Base-by-base conservation (phyloP, 108 stramenopile genomes). In the Nitzschia sp. region DNA sequence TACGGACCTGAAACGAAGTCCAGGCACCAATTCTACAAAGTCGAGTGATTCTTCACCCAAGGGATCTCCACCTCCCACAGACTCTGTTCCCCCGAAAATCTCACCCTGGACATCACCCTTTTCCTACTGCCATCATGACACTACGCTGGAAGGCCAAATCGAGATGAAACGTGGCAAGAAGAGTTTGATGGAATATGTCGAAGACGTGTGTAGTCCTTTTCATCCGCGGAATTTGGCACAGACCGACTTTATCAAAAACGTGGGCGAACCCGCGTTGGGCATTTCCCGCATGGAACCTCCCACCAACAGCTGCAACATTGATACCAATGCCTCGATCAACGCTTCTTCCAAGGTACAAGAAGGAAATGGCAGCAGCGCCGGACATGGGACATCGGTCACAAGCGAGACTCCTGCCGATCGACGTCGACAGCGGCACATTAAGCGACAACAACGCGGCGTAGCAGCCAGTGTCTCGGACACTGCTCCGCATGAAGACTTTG, bases 331-430 rank as follows among this genome's bases (percentile, higher is more conserved):
- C 13, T 64, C 45, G 9, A 1, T 23, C 11, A 21, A n/a, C 23
- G 19, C 32, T 6, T 29, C 48, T 30, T 54, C 30, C 19, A 9
- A 6, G 6, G 28, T 46, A 19, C 29, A 24, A 30, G 3, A 58
- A 27, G 45, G 15, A 18, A 15, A 21, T 3, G 29, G 26, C 28
- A 42, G 47, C 33, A 64, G 25, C 31, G 31, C 51, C n/a, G 38
- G 13, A 42, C 38, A 42, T 6, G 38, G 38, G 38, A 46, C 64
- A 3, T 45, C 55, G 30, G 56, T 23, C 42, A 59, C 67, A 2
- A 36, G 31, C 47, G 60, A 68, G 33, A 58, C 75, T 45, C 59
- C 75, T 11, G 75, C 75, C 15, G 75, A 76, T 63, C 54, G 75
- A 38, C 59, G 75, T 27, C 31, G 75, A 42, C 60, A 69, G 53